Conservation (phyloP, 2,329 filamentous ascomycete genomes). For the Dactylonectria estremocensis region DNA sequence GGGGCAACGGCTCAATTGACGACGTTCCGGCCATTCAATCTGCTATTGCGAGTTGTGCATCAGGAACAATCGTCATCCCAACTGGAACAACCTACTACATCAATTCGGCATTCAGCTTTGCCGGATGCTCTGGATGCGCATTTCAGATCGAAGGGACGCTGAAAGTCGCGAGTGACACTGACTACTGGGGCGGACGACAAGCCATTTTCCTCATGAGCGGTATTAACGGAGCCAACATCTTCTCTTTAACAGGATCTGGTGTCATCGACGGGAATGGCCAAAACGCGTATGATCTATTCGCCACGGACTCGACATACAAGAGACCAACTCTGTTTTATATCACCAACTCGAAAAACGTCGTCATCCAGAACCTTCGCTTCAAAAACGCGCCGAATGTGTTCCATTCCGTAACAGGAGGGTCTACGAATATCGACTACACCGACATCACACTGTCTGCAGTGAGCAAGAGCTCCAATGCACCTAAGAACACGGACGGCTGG, state of each 20-base stretch:
- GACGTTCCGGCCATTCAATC: conserved; percentile 9
- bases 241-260: background rate
- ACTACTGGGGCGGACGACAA: background rate
- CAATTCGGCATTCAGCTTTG: background rate
- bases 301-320: background rate
- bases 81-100: conserved; percentile 9
- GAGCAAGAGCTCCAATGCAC: background rate
- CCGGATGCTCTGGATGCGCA: background rate
- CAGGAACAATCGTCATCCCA: conserved; percentile 8
- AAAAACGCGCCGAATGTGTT: conserved; percentile 18
- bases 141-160: conserved; percentile 8
- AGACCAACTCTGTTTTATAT: conserved; percentile 9
- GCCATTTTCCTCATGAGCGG: background rate
- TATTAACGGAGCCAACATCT: background rate
- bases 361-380: background rate
- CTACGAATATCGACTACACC: background rate
- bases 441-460: conserved; percentile 1
- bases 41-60: background rate
- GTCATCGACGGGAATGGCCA: conserved; percentile 15
- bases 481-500: conserved; percentile 6
- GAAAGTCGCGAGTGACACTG: background rate
- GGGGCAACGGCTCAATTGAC: background rate
- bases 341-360: background rate
- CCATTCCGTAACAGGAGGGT: background rate
- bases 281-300: background rate